Evolutionary conservation across 768 basidiomycete genomes (phyloP), one percentile per base, ranked within the genome.

Genomic region (Rhodotorula diobovata): DNA sequence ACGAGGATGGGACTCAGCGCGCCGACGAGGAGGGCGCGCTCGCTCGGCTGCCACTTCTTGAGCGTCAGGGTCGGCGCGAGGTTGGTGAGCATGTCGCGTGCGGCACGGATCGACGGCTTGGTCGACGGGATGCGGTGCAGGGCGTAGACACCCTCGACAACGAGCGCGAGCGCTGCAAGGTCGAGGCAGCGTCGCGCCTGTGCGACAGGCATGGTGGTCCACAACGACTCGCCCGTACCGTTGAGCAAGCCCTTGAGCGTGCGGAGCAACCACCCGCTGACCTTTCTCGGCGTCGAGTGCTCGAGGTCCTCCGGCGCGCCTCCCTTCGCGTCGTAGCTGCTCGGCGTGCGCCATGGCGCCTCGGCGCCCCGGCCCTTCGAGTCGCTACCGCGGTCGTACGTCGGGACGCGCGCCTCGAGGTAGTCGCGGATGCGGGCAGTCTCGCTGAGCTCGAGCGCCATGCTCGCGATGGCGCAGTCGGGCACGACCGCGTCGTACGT

Each of bases 181-280:
- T 97, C 93, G 63, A 96, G 76, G 9, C 85, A 83, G 41, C 84
- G 83, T 32, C 91, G 86, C 9, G 88, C 84, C 57, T 83, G 84
- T 78, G 90, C 90, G 1, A 32, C 28, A 3, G 63, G 32, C 60
- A 75, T 61, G 25, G 11, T 35, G 14, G 34, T 57, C 76, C 73
- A 77, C 56, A 70, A 46, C 21, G 46, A 2, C 5, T 63, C 68
- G n/a, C 58, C 12, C 41, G 53, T 21, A 56, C 63, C 14, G 61
- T 68, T 10, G 55, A 57, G 6, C 6, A 71, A n/a, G 34, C 32
- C 55, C 12, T 73, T 66, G 18, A 77, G 66, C 35, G 35, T 41
- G 21, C 53, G 59, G 2, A 34, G n/a, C 12, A 77, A 51, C 66
- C 69, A 77, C 2, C 50, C 53, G 85, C 86, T 14, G 85, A 86